Percentiles rank a stretch among this genome's conserved stretches.
phyloP scores from a whole-genome alignment of 2,329 filamentous ascomycete species.

The Thielaviopsis cerberus region DNA sequence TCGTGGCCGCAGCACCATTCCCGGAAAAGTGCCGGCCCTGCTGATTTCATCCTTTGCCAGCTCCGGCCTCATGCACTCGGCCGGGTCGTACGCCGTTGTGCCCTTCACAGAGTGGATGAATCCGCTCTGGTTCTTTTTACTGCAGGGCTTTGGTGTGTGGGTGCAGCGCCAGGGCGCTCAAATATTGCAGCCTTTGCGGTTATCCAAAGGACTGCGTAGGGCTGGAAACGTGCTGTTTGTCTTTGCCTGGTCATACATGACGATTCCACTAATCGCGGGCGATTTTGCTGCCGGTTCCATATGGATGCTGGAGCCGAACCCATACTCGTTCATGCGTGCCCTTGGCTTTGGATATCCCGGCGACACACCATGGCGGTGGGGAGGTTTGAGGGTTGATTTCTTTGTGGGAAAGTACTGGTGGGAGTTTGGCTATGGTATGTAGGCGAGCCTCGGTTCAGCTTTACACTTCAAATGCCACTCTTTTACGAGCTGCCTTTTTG shows the following conservation, averaged over 20 bases:
- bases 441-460: not conserved
- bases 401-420: constrained; percentile 45
- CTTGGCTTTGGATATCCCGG: constrained; percentile 43
- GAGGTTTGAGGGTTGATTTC: constrained; percentile 34
- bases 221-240: constrained; percentile 43
- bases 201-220: constrained; percentile 30
- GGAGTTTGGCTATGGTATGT: constrained; percentile 24
- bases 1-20: constrained; percentile 18
- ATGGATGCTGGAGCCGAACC: constrained; percentile 71
- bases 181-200: constrained; percentile 11
- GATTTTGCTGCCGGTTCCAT: constrained; percentile 58
- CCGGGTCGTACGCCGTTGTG: constrained; percentile 49
- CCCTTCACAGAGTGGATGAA: constrained; percentile 30
- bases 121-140: constrained; percentile 50
- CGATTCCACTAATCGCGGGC: constrained; percentile 47
- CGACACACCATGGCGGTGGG: constrained; percentile 52
- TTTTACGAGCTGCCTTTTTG: not conserved
- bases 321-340: constrained; percentile 49
- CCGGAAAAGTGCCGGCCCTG: constrained; percentile 15
- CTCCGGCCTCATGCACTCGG: constrained; percentile 51
- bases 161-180: constrained; percentile 29
- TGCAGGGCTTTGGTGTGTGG: constrained; percentile 48
- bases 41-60: constrained; percentile 39
- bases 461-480: not conserved
- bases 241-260: constrained; percentile 48